Conservation (phyloP, 2,329 filamentous ascomycete species). For the Celoporthe dispersa region DNA sequence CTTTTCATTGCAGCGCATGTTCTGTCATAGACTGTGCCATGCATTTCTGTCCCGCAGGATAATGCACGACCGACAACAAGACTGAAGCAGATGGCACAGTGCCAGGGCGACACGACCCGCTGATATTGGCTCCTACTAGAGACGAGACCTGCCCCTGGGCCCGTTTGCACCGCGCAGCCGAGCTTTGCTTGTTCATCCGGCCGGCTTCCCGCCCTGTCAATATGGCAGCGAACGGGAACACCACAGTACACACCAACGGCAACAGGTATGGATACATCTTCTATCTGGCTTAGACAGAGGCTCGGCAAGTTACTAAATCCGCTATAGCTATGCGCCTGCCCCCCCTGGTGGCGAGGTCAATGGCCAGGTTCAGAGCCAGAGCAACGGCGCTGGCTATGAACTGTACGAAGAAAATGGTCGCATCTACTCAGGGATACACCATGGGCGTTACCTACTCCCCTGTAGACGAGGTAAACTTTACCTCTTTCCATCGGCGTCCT, state of each 20-base stretch:
- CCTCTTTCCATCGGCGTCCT: neutral
- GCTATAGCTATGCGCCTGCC: constrained; percentile 27
- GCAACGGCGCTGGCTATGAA: constrained; percentile 9
- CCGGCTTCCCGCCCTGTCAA: constrained; percentile 8
- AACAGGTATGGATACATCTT: constrained; percentile 8
- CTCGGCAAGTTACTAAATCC: neutral
- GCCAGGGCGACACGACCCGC: neutral
- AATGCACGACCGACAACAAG: neutral
- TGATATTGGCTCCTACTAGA: constrained; percentile 20
- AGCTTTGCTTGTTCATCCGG: neutral
- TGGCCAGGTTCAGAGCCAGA: too few species aligned
- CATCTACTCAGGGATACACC: constrained; percentile 58
- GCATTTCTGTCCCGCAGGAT: neutral
- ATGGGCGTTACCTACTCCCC: constrained; percentile 64
- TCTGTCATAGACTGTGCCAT: neutral
- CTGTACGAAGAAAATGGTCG: constrained; percentile 54
- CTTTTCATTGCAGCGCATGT: neutral
- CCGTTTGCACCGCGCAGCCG: neutral
- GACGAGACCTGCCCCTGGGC: neutral
- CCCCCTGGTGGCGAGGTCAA: neutral
- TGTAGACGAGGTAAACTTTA: constrained; percentile 56
- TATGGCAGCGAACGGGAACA: constrained; percentile 24
- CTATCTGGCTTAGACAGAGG: neutral
- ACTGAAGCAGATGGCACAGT: neutral
- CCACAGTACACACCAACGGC: neutral